Evolutionary conservation across 805 yeast species (phyloP).

Genomic region (Blastobotrys mokoenaii): DNA sequence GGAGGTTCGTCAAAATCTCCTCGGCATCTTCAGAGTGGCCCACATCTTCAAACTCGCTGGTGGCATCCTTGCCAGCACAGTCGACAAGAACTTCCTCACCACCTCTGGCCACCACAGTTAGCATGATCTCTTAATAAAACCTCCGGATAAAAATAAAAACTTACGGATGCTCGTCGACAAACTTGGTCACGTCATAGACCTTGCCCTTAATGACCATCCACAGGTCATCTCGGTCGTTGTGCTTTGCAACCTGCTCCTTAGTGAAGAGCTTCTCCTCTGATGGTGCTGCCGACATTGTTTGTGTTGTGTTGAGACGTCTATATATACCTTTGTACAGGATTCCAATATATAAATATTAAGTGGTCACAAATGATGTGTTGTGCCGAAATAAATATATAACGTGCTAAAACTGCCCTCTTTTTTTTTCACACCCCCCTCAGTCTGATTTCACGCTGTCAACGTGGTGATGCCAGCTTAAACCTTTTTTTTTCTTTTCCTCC

Average conservation of each 20-base stretch:
- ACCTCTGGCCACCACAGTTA: constrained; percentile 41
- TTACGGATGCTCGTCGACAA: constrained; percentile 53
- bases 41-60: constrained; percentile 67
- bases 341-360: too few relatives aligned
- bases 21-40: constrained; percentile 98
- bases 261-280: constrained; percentile 21
- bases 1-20: constrained; percentile 57
- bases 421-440: too few relatives aligned
- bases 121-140: too few relatives aligned
- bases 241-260: constrained; percentile 37
- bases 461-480: too few relatives aligned
- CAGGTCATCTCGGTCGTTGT: constrained; percentile 44
- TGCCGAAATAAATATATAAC: too few relatives aligned
- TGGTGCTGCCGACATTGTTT: background rate
- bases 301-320: background rate
- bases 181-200: constrained; percentile 53
- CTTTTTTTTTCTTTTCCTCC: too few relatives aligned
- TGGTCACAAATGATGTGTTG: too few relatives aligned
- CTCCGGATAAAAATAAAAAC: constrained; percentile 8
- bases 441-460: too few relatives aligned
- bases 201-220: constrained; percentile 68
- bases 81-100: constrained; percentile 77
- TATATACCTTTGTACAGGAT: too few relatives aligned
- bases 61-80: constrained; percentile 75
- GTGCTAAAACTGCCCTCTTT: too few relatives aligned